A percentile compares a stretch with the other conserved stretches of the same genome.
phyloP scores from a whole-genome alignment of 495 filamentous ascomycete genomes.

The Penicillium pancosmium region DNA sequence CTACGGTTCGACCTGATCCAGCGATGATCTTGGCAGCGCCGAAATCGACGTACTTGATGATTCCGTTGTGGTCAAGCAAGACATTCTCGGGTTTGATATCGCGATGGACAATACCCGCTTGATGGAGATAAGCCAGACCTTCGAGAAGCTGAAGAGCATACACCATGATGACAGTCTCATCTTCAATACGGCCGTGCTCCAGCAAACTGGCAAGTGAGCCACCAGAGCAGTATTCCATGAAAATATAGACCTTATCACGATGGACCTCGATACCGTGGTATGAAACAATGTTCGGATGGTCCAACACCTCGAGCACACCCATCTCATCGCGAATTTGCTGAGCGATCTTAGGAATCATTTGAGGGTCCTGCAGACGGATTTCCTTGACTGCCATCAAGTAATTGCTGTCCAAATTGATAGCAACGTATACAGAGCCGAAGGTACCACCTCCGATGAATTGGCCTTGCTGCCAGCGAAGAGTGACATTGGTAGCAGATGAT shows the following conservation, averaged over 20 bases:
- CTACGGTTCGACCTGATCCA: conserved; percentile 85
- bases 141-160: conserved; percentile 96
- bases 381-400: conserved; percentile 99
- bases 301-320: conserved; percentile 89
- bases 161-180: conserved; percentile 97
- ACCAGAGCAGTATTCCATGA: conserved; percentile 98
- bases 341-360: conserved; percentile 91
- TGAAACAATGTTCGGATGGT: conserved; percentile 96
- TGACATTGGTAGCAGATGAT: conserved; percentile 91
- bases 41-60: conserved; percentile 99
- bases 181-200: conserved; percentile 95
- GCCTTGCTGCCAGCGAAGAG: conserved; percentile 95
- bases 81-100: conserved; percentile 99
- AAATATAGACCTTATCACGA: conserved; percentile 97
- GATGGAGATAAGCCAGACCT: conserved; percentile 92
- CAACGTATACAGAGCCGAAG: conserved; percentile 95
- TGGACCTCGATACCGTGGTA: conserved; percentile 99
- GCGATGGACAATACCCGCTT: conserved; percentile 85
- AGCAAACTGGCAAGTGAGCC: conserved; percentile 88
- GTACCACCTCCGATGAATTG: conserved; percentile 96
- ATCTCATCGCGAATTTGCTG: conserved; percentile 95
- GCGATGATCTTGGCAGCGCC: conserved; percentile 97
- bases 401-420: conserved; percentile 94
- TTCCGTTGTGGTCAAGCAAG: conserved; percentile 93
- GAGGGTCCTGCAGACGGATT: conserved; percentile 94